Evolutionary conservation across 768 basidiomycete genomes (phyloP).

Genomic region (Kwoniella heveanensis): DNA sequence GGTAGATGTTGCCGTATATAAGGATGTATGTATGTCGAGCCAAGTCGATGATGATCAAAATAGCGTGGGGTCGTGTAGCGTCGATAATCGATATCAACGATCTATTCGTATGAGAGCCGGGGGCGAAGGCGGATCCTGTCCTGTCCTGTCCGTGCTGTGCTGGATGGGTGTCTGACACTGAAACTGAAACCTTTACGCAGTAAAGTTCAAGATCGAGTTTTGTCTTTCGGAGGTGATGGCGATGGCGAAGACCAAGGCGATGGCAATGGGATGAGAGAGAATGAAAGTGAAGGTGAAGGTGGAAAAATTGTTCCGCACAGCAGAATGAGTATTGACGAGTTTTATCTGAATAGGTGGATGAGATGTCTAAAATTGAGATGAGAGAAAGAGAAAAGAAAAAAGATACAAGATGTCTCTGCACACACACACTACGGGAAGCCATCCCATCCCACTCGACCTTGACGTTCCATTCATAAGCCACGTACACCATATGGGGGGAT

Average conservation of each 20-base stretch:
- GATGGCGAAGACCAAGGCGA: no score
- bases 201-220: background rate
- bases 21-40: no score
- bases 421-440: background rate
- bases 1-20: no score
- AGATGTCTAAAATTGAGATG: background rate
- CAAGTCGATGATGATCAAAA: no score
- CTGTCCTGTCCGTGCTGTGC: background rate
- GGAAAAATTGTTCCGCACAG: background rate
- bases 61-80: no score
- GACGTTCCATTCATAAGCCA: background rate
- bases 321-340: background rate
- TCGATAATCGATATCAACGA: no score
- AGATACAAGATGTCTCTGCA: background rate
- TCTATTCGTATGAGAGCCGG: background rate
- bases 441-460: background rate
- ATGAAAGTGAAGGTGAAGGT: background rate
- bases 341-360: background rate
- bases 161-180: background rate
- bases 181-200: background rate
- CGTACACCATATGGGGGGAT: background rate
- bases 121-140: background rate
- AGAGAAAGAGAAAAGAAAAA: background rate
- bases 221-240: no score
- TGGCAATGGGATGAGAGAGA: no score